phyloP scores from a whole-genome alignment of 163 green algal species.

The Botryococcus braunii region DNA sequence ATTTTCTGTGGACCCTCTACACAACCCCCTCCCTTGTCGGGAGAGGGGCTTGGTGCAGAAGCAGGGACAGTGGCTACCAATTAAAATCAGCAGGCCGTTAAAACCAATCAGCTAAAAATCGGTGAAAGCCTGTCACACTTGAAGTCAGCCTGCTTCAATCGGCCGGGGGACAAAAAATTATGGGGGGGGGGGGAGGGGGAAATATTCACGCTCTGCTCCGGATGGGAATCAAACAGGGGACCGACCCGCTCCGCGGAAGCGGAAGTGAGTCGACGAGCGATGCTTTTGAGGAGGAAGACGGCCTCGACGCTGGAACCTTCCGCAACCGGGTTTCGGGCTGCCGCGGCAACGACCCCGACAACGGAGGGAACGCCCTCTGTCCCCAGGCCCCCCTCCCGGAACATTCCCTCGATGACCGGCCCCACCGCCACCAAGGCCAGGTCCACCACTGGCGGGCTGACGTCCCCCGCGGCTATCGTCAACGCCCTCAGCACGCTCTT shows the following conservation, averaged over 20 bases:
- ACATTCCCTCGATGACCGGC: constrained; percentile 25
- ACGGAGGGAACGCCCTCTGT: constrained; percentile 10
- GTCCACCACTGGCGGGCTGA: constrained; percentile 30
- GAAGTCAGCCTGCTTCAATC: no score
- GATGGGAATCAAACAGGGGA: no score
- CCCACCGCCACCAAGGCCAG: constrained; percentile 44
- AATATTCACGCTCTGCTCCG: no score
- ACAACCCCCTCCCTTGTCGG: no score
- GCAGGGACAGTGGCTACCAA: no score
- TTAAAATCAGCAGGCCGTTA: no score
- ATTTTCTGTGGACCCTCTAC: no score
- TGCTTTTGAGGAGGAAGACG: constrained; percentile 13
- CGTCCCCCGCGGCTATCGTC: constrained; percentile 43
- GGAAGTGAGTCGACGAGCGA: constrained; percentile 21
- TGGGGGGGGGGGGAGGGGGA: no score
- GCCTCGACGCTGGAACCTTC: constrained; percentile 12
- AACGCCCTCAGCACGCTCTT: constrained; percentile 48
- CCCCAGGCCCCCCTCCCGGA: constrained; percentile 11
- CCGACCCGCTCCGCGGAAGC: not conserved
- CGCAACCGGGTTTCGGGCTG: constrained; percentile 14
- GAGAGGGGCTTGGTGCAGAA: no score
- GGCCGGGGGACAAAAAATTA: no score
- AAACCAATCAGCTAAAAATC: no score
- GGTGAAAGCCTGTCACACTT: no score
- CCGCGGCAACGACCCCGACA: constrained; percentile 1